Base-by-base conservation (phyloP, 2,329 filamentous ascomycete species). In the Chaetomiaceae sp. region DNA sequence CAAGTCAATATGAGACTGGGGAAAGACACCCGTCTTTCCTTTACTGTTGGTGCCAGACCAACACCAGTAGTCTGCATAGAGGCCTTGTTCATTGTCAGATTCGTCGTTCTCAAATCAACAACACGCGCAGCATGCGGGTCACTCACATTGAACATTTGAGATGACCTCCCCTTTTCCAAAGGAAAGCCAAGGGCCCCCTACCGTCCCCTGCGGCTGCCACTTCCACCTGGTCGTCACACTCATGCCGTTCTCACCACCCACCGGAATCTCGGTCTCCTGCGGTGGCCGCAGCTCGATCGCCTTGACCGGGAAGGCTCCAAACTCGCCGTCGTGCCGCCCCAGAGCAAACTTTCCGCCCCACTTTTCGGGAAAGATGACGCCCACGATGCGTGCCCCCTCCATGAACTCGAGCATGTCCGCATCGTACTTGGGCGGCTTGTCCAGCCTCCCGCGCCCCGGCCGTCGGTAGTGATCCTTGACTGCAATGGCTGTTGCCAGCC, bases 161-260 rank as follows among this genome's bases (percentile, higher is more conserved):
- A 86, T 84, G 3, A 75, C 72, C 55, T 87, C 84, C 17, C 80
- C 81, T 62, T 83, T 85, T 25, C 84, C 82, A 60, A 87, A 79
- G 56, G 69, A 73, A n/a, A 82, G 66, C 78, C 78, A 82, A 10
- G 70, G 70, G 19, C 62, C 63, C 12, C 62, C 57, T 21, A 66
- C 68, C 9, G 72, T 69, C 44, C 70, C 70, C 7, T 69, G 65
- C 31, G 72, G 70, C 43, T 69, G 67, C 65, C 78, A 81, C 62
- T 72, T 78, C 78, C 78, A 82, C 51, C 70, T 69, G 12, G 76
- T 68, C 35, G 72, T 70, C 9, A 75, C 78, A 42, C 70, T 70
- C 35, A 79, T 67, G 10, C 70, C 70, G 48, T 73, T 78, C 30
- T 69, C 68, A 10, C 69, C 71, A 5, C 70, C 69, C 64, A 73